These are phyloP conservation scores for Gloeopeniophorella convolvens DNA, from an alignment of 768 basidiomycete genomes.

Conservation along the genomic window DNA sequence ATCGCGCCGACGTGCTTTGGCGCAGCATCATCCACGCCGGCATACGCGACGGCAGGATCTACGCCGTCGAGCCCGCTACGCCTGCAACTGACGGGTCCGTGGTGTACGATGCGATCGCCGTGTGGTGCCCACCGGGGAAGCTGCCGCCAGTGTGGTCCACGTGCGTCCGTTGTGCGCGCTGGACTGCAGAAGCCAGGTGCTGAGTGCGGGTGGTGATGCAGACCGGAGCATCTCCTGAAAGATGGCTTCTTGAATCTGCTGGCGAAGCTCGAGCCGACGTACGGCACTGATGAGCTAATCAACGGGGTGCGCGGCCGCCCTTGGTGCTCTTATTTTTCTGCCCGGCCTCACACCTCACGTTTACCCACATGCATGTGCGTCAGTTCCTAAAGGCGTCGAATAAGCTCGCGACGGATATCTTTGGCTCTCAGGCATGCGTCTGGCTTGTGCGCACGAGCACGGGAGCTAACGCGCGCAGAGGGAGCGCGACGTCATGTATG, in stretches of 20 bases:
- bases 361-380: no score
- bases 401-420: not conserved
- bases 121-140: constrained; percentile 3
- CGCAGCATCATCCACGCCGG: constrained; percentile 1
- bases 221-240: not conserved
- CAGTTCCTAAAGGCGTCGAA: not conserved
- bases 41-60: not conserved
- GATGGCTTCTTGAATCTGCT: not conserved
- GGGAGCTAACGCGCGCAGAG: not conserved
- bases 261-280: not conserved
- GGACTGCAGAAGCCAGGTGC: no score
- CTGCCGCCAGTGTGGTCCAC: not conserved
- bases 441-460: not conserved
- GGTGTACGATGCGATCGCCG: not conserved
- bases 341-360: no score
- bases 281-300: not conserved
- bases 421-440: not conserved
- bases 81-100: not conserved
- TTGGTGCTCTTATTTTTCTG: no score
- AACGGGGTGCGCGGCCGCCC: constrained; percentile 5
- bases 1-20: not conserved
- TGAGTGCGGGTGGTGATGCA: not conserved
- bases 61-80: not conserved
- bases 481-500: constrained; percentile 4
- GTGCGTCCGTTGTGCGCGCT: no score